These are phyloP conservation scores for Gastrolobium bilobum DNA, from an alignment of 306 rosid genomes.

Conservation along the genomic window DNA sequence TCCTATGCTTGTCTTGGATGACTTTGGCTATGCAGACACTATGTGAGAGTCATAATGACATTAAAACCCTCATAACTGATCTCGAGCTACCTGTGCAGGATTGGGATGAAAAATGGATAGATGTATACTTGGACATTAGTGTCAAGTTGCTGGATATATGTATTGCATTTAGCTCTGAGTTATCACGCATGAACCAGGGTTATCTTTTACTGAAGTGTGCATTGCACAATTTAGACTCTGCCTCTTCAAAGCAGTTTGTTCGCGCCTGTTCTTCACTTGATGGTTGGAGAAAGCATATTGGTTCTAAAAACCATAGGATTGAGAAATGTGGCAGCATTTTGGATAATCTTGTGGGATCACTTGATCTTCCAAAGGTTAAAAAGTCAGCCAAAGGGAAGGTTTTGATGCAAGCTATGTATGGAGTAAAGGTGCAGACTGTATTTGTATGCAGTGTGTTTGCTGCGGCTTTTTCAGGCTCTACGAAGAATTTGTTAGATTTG, in stretches of 20 bases:
- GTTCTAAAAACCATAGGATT: slow-evolving; percentile 67
- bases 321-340: slow-evolving; percentile 71
- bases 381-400: slow-evolving; percentile 87
- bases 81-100: slow-evolving; percentile 76
- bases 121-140: slow-evolving; percentile 88
- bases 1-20: slow-evolving; percentile 90
- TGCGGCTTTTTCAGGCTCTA: slow-evolving; percentile 73
- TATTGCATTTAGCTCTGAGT: slow-evolving; percentile 84
- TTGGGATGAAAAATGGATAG: slow-evolving; percentile 97
- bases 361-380: slow-evolving; percentile 85
- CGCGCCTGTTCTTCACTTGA: slow-evolving; percentile 74
- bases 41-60: slow-evolving; percentile 71
- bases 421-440: slow-evolving; percentile 79
- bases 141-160: slow-evolving; percentile 88
- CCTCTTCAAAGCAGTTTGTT: slow-evolving; percentile 64
- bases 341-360: slow-evolving; percentile 66
- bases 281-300: slow-evolving; percentile 78
- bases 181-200: slow-evolving; percentile 90
- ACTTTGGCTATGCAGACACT: slow-evolving; percentile 72
- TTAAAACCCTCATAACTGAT: slow-evolving; percentile 68
- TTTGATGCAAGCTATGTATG: slow-evolving; percentile 88
- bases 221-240: slow-evolving; percentile 70
- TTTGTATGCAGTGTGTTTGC: slow-evolving; percentile 80
- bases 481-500: slow-evolving; percentile 58
- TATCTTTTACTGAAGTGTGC: slow-evolving; percentile 75